A percentile compares a stretch with the other conserved stretches of the same genome.
Conservation (phyloP, 208 protist genomes). For the Trichomonas tenax region DNA sequence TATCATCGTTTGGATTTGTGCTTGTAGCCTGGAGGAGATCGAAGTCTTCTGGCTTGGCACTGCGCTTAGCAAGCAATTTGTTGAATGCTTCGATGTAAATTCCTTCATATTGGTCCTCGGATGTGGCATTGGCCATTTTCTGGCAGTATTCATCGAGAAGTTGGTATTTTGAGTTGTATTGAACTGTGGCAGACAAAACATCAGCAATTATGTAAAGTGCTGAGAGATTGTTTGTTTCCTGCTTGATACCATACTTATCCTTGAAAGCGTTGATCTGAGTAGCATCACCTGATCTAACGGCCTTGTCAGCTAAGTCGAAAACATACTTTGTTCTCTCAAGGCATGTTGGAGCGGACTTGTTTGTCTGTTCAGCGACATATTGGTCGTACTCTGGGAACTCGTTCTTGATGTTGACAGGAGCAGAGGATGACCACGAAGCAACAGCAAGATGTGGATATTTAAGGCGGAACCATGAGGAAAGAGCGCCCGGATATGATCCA, state of each 20-base stretch:
- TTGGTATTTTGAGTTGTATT: not conserved
- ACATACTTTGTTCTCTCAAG: not conserved
- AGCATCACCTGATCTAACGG: not conserved
- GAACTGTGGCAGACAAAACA: not conserved
- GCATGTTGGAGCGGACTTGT: not conserved
- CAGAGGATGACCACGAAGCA: not conserved
- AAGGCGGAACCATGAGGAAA: conserved; percentile 15
- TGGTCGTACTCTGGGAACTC: not conserved
- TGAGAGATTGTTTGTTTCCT: not conserved
- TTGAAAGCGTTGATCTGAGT: not conserved
- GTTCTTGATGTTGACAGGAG: not conserved
- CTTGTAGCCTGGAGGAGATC: not conserved
- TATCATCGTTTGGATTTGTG: not conserved
- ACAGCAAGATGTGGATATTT: not conserved
- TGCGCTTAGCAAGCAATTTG: not conserved
- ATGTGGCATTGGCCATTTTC: no score
- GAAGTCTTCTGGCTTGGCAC: not conserved
- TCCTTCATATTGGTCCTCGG: not conserved
- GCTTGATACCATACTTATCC: not conserved
- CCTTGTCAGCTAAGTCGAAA: not conserved
- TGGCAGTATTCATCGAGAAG: not conserved
- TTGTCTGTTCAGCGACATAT: not conserved
- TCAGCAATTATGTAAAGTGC: not conserved
- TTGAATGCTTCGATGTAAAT: not conserved
- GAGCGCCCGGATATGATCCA: not conserved